Percentiles rank a stretch among this genome's conserved stretches.
Evolutionary conservation across 2,329 filamentous ascomycete species (phyloP).

Genomic region (Talaromyces atroroseus): DNA sequence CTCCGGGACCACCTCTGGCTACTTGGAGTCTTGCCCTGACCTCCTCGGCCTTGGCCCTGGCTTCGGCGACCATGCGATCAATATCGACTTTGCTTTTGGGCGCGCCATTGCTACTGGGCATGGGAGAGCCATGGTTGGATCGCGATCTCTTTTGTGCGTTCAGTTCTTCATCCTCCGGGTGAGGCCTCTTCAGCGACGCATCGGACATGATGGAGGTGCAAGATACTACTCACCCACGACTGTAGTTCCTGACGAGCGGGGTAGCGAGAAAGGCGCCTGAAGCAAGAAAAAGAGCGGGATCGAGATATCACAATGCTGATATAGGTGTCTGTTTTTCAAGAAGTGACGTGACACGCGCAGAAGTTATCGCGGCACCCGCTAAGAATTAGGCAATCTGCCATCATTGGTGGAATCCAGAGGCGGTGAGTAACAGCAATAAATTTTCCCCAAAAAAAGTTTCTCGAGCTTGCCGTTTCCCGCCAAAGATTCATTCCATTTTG

Average conservation of each 20-base stretch:
- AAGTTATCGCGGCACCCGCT: not conserved
- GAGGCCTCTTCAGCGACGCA: constrained; percentile 44
- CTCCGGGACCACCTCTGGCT: constrained; percentile 26
- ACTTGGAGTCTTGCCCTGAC: constrained; percentile 43
- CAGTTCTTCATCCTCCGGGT: constrained; percentile 42
- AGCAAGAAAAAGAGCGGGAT: not conserved
- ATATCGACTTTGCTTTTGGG: constrained; percentile 38
- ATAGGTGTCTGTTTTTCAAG: not conserved
- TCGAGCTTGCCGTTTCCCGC: constrained; percentile 6
- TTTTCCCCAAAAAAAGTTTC: constrained; percentile 28
- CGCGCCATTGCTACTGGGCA: constrained; percentile 32
- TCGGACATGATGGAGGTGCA: constrained; percentile 36
- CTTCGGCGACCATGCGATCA: constrained; percentile 44
- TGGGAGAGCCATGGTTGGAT: constrained; percentile 47
- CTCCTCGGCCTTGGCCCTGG: constrained; percentile 45
- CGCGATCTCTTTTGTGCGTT: constrained; percentile 44
- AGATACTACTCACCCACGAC: constrained; percentile 20
- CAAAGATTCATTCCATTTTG: not conserved
- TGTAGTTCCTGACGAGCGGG: not conserved
- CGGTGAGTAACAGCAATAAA: constrained; percentile 36
- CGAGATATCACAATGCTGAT: not conserved
- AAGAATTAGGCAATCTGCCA: not conserved
- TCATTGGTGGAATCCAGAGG: constrained; percentile 16
- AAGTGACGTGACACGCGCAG: constrained; percentile 9
- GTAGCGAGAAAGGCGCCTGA: not conserved